Evolutionary conservation across 768 basidiomycete genomes (phyloP).

Genomic region (Flagelloscypha sp.): DNA sequence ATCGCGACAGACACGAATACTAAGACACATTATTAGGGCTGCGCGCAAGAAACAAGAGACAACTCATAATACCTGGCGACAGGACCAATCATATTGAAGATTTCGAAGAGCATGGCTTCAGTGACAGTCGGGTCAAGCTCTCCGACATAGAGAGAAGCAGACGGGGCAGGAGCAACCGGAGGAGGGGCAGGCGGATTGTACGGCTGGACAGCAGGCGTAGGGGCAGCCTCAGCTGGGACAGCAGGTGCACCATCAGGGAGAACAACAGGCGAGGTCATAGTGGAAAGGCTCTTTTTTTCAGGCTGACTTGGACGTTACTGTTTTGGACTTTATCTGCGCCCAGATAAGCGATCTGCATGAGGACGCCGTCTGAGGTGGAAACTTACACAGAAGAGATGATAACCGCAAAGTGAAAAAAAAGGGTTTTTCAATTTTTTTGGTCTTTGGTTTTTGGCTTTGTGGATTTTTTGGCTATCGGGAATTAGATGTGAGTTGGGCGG

Average conservation of each 20-base stretch:
- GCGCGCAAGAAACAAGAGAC: slow-evolving; percentile 2
- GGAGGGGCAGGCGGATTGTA: slow-evolving; percentile 46
- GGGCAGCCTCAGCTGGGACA: slow-evolving; percentile 40
- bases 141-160: slow-evolving; percentile 95
- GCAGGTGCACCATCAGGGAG: slow-evolving; percentile 47
- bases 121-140: slow-evolving; percentile 97
- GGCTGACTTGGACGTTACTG: slow-evolving; percentile 69
- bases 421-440: slow-evolving; percentile 65
- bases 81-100: slow-evolving; percentile 99
- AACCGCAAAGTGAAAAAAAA: slow-evolving; percentile 63
- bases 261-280: slow-evolving; percentile 53
- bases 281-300: slow-evolving; percentile 28
- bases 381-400: slow-evolving; percentile 66
- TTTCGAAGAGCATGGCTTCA: slow-evolving; percentile 99
- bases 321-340: slow-evolving; percentile 78
- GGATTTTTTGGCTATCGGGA: slow-evolving; percentile 62
- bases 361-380: slow-evolving; percentile 10
- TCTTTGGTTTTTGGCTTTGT: too few relatives aligned
- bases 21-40: slow-evolving; percentile 20
- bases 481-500: background rate
- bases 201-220: slow-evolving; percentile 51
- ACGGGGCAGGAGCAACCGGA: slow-evolving; percentile 55
- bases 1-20: slow-evolving; percentile 99
- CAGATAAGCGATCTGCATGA: slow-evolving; percentile 19
- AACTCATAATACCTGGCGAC: slow-evolving; percentile 82